Base-by-base conservation (phyloP, 164 flowering plant species). In the Aristolochia fimbriata region DNA sequence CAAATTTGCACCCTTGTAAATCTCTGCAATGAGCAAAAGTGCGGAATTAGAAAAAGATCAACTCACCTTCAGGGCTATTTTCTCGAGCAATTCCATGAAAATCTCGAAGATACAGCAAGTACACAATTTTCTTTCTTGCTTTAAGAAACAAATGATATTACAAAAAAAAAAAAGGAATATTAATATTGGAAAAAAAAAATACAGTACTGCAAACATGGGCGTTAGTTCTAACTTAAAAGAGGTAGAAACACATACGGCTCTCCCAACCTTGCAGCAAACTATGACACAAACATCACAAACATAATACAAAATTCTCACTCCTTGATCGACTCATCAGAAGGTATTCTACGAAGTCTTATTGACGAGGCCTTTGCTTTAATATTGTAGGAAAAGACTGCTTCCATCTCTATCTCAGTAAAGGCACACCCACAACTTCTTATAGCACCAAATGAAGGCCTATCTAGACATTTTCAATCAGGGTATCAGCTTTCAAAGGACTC, bases 401-500 rank as follows among this genome's bases (percentile, higher is more conserved):
- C 22, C 17, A 61, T 37, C 43, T 37, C 43, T 24, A 23, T 22
- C 22, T 55, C 43, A 20, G 10, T 23, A 4, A 37, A 55, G 23
- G 30, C 49, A 33, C 23, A 19, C 24, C 24, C 55, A 37, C 37
- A 41, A 9, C 57, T 27, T 53, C 21, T 48, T 49, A 49, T 58
- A 66, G 14, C 58, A 45, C 62, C 55, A 58, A 25, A 27, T 55
- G 58, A 21, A 51, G 57, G 23, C 63, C 63, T 63, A 62, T 11
- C 58, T 27, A 8, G 20, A 55, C 56, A 33, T 52, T 60, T 65
- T 37, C n/a, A 51, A 55, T 50, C 57, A 2, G 17, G 68, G 55
- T 43, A 75, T 73, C 47, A 57, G 77, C 58, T 68, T 59, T 46
- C 27, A 37, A 17, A 46, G 57, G 66, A 61, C 63, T 65, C 19